Conservation (phyloP, 345 rosid species). For the Gossypium rotundifolium region DNA sequence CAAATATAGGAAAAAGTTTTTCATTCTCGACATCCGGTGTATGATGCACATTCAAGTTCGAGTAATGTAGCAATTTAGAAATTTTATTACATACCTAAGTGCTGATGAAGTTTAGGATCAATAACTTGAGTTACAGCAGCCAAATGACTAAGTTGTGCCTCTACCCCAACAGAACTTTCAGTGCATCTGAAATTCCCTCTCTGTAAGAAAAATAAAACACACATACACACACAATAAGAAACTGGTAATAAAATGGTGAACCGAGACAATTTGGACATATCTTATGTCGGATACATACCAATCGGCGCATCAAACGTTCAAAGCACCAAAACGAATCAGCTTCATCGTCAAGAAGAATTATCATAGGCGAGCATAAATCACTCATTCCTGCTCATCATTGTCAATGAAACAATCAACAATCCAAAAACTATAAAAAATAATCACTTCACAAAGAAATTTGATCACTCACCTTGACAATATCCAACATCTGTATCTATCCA, state of each 20-base stretch:
- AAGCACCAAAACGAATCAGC: slow-evolving; percentile 99
- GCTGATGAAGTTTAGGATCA: slow-evolving; percentile 96
- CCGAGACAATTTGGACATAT: background rate
- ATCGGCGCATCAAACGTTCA: slow-evolving; percentile 91
- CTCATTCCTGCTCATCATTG: slow-evolving; percentile 74
- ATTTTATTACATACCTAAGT: slow-evolving; percentile 50
- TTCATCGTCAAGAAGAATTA: slow-evolving; percentile 87
- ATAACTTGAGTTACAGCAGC: slow-evolving; percentile 83
- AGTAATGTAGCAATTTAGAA: background rate
- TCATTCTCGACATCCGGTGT: background rate
- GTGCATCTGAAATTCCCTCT: slow-evolving; percentile 92
- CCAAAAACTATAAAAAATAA: background rate
- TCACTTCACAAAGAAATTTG: no score
- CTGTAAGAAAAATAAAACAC: slow-evolving; percentile 36
- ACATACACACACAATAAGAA: slow-evolving; percentile 19
- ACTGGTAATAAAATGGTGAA: slow-evolving; percentile 11
- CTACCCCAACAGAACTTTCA: slow-evolving; percentile 91
- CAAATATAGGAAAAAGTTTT: background rate
- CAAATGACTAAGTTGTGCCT: slow-evolving; percentile 78
- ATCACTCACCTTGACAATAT: slow-evolving; percentile 77
- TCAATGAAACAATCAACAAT: background rate
- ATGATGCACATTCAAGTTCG: background rate
- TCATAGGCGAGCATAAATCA: slow-evolving; percentile 99
- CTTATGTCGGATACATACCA: slow-evolving; percentile 29
- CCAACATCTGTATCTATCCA: slow-evolving; percentile 95